A percentile compares a stretch with the other conserved stretches of the same genome.
Conservation (phyloP, 1,284 basidiomycete genomes). For the Rhodotorula sp. region DNA sequence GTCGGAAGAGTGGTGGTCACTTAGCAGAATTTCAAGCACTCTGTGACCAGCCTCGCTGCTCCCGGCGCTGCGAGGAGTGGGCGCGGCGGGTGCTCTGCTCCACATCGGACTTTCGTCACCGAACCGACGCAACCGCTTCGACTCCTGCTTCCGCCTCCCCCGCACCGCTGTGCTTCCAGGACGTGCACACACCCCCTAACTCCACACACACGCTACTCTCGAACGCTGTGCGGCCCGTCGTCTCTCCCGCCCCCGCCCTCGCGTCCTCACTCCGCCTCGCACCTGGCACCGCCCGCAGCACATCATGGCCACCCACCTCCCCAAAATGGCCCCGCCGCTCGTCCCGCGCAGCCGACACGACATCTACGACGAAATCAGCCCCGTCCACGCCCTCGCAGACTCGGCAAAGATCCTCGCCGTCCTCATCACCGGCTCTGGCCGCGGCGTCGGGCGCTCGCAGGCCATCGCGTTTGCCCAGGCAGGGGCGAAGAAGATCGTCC, state of each 20-base stretch:
- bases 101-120: no score
- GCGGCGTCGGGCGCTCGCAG: slow-evolving; percentile 11
- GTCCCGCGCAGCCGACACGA: slow-evolving; percentile 2
- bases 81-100: no score
- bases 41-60: no score
- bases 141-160: no score
- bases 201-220: not conserved
- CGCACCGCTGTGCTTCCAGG: not conserved
- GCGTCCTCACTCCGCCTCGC: not conserved
- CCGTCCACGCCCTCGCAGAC: not conserved
- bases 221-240: not conserved
- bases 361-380: slow-evolving; percentile 14
- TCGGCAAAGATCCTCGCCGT: slow-evolving; percentile 11
- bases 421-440: slow-evolving; percentile 24
- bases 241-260: not conserved
- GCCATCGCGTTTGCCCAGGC: slow-evolving; percentile 21
- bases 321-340: slow-evolving; percentile 1
- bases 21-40: no score
- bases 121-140: no score
- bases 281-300: not conserved
- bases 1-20: no score
- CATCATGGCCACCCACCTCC: slow-evolving; percentile 8
- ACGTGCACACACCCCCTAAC: not conserved
- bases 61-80: no score
- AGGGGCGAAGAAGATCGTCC: slow-evolving; percentile 17